These are phyloP conservation scores for Alopecurus myosuroides DNA, from an alignment of 176 grass and related monocot genomes.

Conservation along the genomic window DNA sequence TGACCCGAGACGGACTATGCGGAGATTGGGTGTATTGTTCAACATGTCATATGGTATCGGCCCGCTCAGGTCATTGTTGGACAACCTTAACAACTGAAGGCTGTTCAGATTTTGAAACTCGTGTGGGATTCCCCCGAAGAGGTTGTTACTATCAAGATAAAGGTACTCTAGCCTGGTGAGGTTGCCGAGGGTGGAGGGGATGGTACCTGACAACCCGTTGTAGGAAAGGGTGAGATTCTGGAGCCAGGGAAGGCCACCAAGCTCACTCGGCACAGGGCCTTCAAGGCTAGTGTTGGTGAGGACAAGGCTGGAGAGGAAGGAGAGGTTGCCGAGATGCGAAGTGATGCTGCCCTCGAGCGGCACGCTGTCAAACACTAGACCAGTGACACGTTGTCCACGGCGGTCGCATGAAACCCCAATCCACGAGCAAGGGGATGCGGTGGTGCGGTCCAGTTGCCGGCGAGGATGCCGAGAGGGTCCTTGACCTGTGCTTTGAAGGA, in stretches of 20 bases:
- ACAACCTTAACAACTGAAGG: neutral
- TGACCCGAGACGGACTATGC: neutral
- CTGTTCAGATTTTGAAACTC: neutral
- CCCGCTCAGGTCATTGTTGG: neutral
- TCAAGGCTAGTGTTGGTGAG: conserved; percentile 12
- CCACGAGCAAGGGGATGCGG: conserved; percentile 32
- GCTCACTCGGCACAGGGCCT: neutral
- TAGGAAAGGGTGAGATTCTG: neutral
- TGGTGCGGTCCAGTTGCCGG: conserved; percentile 22
- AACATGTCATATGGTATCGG: neutral
- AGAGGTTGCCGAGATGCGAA: conserved; percentile 4
- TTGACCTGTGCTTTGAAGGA: conserved; percentile 31
- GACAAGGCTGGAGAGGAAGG: conserved; percentile 25
- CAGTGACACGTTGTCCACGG: conserved; percentile 1
- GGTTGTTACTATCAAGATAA: neutral
- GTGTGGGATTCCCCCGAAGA: neutral
- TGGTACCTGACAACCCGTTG: conserved; percentile 20
- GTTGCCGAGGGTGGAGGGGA: conserved; percentile 2
- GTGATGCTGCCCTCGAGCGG: neutral
- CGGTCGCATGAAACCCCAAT: conserved; percentile 17
- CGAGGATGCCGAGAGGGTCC: conserved; percentile 28
- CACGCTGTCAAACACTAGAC: neutral
- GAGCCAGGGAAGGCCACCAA: neutral
- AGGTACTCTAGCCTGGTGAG: conserved; percentile 4
- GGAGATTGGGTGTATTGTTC: neutral